Conservation (phyloP, 1,284 basidiomycete genomes). For the Lentinus polychrous region DNA sequence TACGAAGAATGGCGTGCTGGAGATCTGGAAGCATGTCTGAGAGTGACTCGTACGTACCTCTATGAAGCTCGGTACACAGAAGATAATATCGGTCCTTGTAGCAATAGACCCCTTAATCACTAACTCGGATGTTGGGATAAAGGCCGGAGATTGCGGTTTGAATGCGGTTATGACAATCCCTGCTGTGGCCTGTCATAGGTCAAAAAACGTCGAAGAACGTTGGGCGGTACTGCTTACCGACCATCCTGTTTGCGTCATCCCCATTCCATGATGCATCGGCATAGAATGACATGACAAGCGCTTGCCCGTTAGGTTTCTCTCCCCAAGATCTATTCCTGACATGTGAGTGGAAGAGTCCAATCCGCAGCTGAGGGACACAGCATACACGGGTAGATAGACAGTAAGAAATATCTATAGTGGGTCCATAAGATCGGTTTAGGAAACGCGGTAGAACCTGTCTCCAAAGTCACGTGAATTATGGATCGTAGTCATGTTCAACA, state of each 20-base stretch:
- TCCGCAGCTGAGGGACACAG: not conserved
- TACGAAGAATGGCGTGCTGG: not conserved
- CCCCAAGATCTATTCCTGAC: constrained; percentile 14
- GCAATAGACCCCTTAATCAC: constrained; percentile 11
- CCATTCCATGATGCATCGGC: constrained; percentile 22
- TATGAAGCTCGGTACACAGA: constrained; percentile 18
- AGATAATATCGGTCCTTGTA: constrained; percentile 13
- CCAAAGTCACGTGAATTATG: not conserved
- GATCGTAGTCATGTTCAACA: not conserved
- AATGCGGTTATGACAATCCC: constrained; percentile 9
- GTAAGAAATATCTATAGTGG: constrained; percentile 7
- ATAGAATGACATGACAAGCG: constrained; percentile 14
- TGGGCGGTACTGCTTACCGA: constrained; percentile 11
- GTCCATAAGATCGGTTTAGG: constrained; percentile 17
- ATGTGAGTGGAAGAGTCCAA: not conserved
- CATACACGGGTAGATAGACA: constrained; percentile 13
- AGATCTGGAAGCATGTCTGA: not conserved
- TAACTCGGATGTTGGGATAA: constrained; percentile 14
- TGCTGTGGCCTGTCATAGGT: constrained; percentile 2
- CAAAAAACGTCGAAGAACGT: not conserved
- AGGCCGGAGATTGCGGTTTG: constrained; percentile 16
- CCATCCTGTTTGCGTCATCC: constrained; percentile 13
- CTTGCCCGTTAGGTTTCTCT: constrained; percentile 16
- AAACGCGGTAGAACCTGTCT: constrained; percentile 17
- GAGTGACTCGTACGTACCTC: constrained; percentile 8